Evolutionary conservation across 2,329 filamentous ascomycete genomes (phyloP), one percentile per base, ranked within the genome.

Genomic region (Calonectria ilicicola): DNA sequence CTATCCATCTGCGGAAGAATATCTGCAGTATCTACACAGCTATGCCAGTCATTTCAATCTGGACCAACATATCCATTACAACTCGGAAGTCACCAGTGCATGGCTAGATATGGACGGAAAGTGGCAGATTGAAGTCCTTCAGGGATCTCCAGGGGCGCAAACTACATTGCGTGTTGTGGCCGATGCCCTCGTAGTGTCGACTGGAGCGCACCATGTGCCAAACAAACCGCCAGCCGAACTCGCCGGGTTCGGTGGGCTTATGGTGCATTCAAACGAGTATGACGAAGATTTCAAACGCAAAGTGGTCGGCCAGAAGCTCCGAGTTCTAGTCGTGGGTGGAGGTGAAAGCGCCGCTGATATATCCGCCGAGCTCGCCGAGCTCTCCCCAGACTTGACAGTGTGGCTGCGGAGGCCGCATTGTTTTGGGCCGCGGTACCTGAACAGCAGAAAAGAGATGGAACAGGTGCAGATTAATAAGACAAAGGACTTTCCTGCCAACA

Each of bases 381-480:
- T 63, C 10, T 63, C 58, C 9, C 40, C 58, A 5, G 26, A 19
- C 15, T 29, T 63, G 19, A 46, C 38, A 21, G 58, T 63, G 14
- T 63, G 58, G 58, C 9, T 63, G 26, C 58, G 58, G 19, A 29
- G 58, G 26, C 58, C 58, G 44, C 58, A 63, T 14, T 63, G 58
- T 17, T 63, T 63, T 40, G 58, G 58, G 3, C 58, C 58, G 6
- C 58, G 58, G 17, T 63, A 63, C 12, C 40, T 63, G 7, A 63
- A 63, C 23, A n/a, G 3, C 19, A 46, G 44, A 3, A 6, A 46
- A 8, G 58, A 63, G 38, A 63, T 63, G 58, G 40, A 27, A 5
- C 58, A 63, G 26, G 58, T 63, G 38, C 26, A 15, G 7, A 17
- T 32, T 2, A 63, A 63, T 17, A 63, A 46, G 26, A 46, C 17